These are phyloP conservation scores for Hypoxylon sp. DNA, from an alignment of 2,329 filamentous ascomycete species.

Conservation along the genomic window DNA sequence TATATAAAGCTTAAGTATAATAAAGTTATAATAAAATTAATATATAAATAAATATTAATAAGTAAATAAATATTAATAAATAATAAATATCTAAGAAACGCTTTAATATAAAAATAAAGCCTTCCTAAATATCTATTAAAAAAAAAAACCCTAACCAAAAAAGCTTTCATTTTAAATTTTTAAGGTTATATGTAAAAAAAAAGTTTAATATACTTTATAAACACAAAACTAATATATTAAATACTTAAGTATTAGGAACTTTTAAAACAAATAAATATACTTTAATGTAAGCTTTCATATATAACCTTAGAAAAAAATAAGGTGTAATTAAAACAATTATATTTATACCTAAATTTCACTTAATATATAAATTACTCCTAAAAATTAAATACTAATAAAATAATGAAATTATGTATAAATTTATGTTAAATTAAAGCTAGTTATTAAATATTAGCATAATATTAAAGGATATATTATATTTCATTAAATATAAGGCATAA, in stretches of 20 bases:
- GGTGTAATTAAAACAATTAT: too few species aligned
- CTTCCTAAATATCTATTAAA: neutral
- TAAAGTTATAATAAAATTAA: neutral
- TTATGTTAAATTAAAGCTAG: neutral
- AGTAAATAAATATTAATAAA: neutral
- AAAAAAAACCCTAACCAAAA: neutral
- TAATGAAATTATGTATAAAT: neutral
- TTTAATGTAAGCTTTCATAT: neutral
- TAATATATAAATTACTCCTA: too few species aligned
- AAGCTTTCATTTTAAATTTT: neutral
- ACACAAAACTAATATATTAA: neutral
- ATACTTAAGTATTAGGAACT: neutral
- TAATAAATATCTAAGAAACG: neutral
- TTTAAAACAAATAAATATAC: neutral
- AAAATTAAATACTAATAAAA: too few species aligned
- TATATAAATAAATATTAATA: neutral
- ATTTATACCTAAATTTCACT: too few species aligned
- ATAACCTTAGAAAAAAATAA: neutral
- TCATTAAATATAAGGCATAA: neutral
- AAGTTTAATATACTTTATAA: neutral
- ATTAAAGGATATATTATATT: too few species aligned
- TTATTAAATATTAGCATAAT: too few species aligned
- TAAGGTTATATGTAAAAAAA: neutral
- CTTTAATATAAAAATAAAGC: neutral
- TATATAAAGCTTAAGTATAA: neutral